These are phyloP conservation scores for Aspergillus oerlinghausenensis DNA, from an alignment of 2,329 filamentous ascomycete genomes.

Conservation along the genomic window DNA sequence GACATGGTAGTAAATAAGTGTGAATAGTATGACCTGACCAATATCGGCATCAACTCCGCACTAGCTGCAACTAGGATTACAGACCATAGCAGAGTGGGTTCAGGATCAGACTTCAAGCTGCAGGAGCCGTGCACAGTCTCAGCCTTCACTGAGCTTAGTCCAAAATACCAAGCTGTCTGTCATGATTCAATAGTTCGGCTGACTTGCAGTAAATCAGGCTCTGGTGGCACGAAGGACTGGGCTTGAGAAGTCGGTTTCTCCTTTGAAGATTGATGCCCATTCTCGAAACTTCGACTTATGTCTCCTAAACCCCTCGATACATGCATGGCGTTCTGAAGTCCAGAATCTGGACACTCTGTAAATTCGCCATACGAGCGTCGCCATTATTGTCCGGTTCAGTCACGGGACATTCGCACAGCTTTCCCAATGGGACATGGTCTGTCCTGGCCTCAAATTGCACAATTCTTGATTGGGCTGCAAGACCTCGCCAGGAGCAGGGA, in stretches of 20 bases:
- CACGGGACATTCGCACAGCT: not conserved
- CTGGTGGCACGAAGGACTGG: not conserved
- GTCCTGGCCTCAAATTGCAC: not conserved
- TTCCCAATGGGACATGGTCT: not conserved
- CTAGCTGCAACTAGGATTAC: no score
- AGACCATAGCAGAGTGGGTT: not conserved
- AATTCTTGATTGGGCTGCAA: not conserved
- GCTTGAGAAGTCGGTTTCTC: not conserved
- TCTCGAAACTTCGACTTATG: not conserved
- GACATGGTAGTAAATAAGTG: not conserved
- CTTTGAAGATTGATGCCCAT: not conserved
- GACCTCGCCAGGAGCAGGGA: not conserved
- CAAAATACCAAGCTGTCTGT: not conserved
- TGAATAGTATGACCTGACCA: not conserved
- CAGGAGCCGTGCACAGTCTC: not conserved
- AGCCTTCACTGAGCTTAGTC: not conserved
- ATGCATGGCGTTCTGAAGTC: no score
- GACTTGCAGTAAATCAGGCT: not conserved
- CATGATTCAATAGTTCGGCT: not conserved
- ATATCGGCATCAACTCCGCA: not conserved
- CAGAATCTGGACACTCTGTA: not conserved
- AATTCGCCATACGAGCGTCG: not conserved
- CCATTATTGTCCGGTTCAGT: not conserved
- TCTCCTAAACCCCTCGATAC: not conserved
- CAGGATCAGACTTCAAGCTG: not conserved